phyloP scores from a whole-genome alignment of 78 protist species.

The Dictyostelium brefeldianum region DNA sequence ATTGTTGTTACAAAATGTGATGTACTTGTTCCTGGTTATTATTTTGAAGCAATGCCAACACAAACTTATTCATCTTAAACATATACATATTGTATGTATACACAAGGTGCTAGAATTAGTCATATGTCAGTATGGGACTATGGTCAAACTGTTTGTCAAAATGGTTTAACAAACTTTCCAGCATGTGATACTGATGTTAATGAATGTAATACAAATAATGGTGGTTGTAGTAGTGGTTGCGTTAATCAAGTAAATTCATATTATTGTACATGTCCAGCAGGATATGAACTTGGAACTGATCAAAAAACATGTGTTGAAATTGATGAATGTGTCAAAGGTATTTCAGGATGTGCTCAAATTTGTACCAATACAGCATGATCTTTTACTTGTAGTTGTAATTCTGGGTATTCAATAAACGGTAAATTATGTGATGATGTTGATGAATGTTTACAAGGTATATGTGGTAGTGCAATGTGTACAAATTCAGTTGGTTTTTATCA shows the following conservation, averaged over 20 bases:
- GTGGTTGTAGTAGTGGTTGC: no score
- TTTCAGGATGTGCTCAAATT: neutral
- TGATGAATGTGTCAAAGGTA: neutral
- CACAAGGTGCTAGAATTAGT: no score
- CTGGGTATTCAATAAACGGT: neutral
- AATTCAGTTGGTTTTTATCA: neutral
- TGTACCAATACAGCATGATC: neutral
- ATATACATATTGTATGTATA: no score
- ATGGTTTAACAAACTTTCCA: neutral
- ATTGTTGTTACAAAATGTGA: no score
- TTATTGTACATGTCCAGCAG: neutral
- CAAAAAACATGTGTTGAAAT: neutral
- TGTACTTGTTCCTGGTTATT: no score
- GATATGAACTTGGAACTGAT: neutral
- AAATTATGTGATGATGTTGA: neutral
- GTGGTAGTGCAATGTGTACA: neutral
- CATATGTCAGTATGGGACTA: no score
- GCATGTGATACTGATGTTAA: neutral
- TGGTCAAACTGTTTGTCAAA: neutral
- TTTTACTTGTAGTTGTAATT: neutral
- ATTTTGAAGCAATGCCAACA: no score
- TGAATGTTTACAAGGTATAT: neutral
- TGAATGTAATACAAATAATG: neutral
- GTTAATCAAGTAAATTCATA: no score
- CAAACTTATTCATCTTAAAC: no score